Evolutionary conservation across 2,329 filamentous ascomycete species (phyloP).

Genomic region (Ophiosphaerella herpotricha): DNA sequence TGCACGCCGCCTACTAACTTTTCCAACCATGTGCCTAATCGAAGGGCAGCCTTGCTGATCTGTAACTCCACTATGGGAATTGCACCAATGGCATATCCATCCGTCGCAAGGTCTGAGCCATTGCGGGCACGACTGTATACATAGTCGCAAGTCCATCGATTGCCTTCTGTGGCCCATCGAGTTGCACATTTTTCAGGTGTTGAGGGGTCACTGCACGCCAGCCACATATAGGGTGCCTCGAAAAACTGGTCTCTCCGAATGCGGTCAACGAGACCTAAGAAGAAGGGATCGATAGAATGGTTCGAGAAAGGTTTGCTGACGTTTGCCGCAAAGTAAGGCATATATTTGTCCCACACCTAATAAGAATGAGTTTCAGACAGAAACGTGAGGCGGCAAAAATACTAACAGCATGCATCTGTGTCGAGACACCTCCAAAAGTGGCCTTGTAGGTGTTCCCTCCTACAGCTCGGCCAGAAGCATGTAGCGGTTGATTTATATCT

Average conservation of each 20-base stretch:
- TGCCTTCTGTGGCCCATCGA: slow-evolving; percentile 46
- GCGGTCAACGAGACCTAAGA: slow-evolving; percentile 39
- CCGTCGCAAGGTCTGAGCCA: slow-evolving; percentile 39
- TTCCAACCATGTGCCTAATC: slow-evolving; percentile 48
- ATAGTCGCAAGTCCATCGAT: slow-evolving; percentile 47
- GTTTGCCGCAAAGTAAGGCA: slow-evolving; percentile 45
- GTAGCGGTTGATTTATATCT: slow-evolving; percentile 50
- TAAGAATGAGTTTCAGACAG: slow-evolving; percentile 9
- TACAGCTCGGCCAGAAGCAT: slow-evolving; percentile 44
- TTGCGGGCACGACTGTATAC: slow-evolving; percentile 42
- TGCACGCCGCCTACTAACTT: slow-evolving; percentile 29
- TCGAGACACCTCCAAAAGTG: slow-evolving; percentile 39
- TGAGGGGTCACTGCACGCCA: slow-evolving; percentile 41
- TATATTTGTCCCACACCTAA: slow-evolving; percentile 48
- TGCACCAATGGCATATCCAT: slow-evolving; percentile 46
- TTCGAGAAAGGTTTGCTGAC: slow-evolving; percentile 42
- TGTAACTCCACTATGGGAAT: slow-evolving; percentile 49
- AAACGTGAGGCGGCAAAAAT: not conserved
- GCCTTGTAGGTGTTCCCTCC: slow-evolving; percentile 48
- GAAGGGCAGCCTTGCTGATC: slow-evolving; percentile 48
- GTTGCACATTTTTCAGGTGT: slow-evolving; percentile 41
- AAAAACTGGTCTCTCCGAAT: slow-evolving; percentile 43
- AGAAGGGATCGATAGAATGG: slow-evolving; percentile 43
- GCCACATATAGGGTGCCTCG: slow-evolving; percentile 43
- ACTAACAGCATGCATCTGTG: slow-evolving; percentile 47